Percentiles rank a stretch among this genome's conserved stretches.
phyloP scores from a whole-genome alignment of 2,329 filamentous ascomycete genomes.

The Penicillium freii region DNA sequence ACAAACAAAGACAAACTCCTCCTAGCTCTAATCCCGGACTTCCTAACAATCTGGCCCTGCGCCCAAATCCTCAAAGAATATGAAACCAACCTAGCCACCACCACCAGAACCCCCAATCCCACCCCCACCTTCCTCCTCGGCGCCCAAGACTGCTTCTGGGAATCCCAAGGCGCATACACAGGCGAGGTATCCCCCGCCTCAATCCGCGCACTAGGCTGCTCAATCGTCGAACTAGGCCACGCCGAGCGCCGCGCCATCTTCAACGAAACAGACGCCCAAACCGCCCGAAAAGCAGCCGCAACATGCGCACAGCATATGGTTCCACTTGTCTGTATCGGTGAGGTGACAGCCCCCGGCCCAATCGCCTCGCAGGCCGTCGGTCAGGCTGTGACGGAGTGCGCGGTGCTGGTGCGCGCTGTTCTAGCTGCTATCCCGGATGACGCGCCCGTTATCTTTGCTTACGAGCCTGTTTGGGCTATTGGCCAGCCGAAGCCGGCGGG shows the following conservation, averaged over 20 bases:
- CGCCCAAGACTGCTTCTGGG: conserved; percentile 72
- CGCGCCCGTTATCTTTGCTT: conserved; percentile 73
- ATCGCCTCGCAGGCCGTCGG: conserved; percentile 51
- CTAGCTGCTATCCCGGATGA: conserved; percentile 59
- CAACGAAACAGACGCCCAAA: conserved; percentile 68
- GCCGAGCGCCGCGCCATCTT: conserved; percentile 73
- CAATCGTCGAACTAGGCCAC: conserved; percentile 75
- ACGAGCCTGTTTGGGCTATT: conserved; percentile 89
- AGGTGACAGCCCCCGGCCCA: conserved; percentile 55
- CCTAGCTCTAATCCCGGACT: conserved; percentile 76
- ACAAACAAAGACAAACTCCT: conserved; percentile 55
- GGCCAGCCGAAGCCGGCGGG: conserved; percentile 70
- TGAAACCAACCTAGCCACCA: conserved; percentile 21
- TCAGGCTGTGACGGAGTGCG: conserved; percentile 64
- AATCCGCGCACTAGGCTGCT: conserved; percentile 65
- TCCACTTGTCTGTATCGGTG: conserved; percentile 78
- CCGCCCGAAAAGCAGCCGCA: conserved; percentile 68
- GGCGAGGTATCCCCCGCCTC: conserved; percentile 72
- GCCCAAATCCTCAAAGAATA: conserved; percentile 40
- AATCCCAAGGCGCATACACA: conserved; percentile 70
- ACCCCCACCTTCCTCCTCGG: conserved; percentile 60
- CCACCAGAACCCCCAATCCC: conserved; percentile 13
- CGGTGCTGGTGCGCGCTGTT: conserved; percentile 63
- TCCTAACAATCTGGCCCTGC: conserved; percentile 60
- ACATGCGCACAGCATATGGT: conserved; percentile 67